phyloP scores from a whole-genome alignment of 257 asterid species.

The Buddleja alternifolia region DNA sequence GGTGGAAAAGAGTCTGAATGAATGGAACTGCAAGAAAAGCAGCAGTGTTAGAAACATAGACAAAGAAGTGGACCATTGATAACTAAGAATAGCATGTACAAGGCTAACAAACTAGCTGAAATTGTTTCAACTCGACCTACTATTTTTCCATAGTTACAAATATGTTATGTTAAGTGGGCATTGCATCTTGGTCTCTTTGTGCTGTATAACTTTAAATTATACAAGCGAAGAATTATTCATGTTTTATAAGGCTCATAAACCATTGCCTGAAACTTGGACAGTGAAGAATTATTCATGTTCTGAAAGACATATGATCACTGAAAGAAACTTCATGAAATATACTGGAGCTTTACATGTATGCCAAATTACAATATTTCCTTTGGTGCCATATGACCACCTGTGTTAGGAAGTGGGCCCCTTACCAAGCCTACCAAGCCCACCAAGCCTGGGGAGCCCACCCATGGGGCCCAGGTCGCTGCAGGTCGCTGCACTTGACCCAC shows the following conservation, averaged over 20 bases:
- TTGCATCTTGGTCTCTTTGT: neutral
- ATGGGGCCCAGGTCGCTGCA: too few species aligned
- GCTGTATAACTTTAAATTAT: too few species aligned
- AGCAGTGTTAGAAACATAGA: conserved; percentile 24
- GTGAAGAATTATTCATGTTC: neutral
- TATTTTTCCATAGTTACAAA: neutral
- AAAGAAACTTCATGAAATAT: neutral
- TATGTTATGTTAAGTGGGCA: neutral
- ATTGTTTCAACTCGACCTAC: neutral
- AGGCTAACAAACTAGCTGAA: conserved; percentile 14
- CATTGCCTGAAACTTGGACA: neutral
- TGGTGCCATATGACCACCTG: neutral
- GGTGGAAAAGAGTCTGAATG: conserved; percentile 66
- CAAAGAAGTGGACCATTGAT: conserved; percentile 1
- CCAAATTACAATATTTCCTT: neutral
- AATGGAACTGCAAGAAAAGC: conserved; percentile 56
- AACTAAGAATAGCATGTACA: conserved; percentile 8
- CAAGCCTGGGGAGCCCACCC: too few species aligned
- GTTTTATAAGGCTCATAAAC: too few species aligned
- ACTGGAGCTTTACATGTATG: neutral
- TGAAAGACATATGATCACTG: neutral
- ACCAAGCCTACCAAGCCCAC: too few species aligned
- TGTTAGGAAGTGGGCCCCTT: too few species aligned
- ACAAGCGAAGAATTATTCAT: too few species aligned
- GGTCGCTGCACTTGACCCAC: too few species aligned